Evolutionary conservation across 2,329 filamentous ascomycete species (phyloP), one percentile per base, ranked within the genome.

Genomic region (Calonectria pseudoturangicola): DNA sequence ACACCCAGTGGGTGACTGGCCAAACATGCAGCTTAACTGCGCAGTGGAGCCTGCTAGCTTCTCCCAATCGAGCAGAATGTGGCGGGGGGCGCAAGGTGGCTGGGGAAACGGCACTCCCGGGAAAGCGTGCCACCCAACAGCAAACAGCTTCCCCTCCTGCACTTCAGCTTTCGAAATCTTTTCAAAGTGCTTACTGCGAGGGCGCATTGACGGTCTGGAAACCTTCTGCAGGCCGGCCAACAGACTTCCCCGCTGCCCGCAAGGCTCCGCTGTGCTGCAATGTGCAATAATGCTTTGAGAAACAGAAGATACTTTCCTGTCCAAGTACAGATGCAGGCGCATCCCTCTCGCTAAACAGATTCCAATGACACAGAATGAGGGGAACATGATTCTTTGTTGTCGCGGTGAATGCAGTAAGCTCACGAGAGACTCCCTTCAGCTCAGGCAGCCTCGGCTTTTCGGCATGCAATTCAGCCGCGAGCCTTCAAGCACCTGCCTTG

Each of bases 391-490:
- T 51, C 48, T 45, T 56, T 33, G 50, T 66, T 56, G 48, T 56
- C 18, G 30, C 51, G 16, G 25, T 51, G 9, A 30, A 56, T 56
- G 64, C 54, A 60, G 54, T 60, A 60, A 60, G 54, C 54, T 60
- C 54, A 60, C 54, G 36, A 60, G 36, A 60, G 36, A 39, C 36
- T 43, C 12, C 36, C 25, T 60, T 60, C 54, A 41, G 54, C 54
- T 43, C 36, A 27, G 36, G 13, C 54, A 60, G 36, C 39, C 33
- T 60, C 54, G 54, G 54, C 33, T 41, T 60, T 41, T 60, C 54
- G 54, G 54, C 54, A 60, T 60, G 25, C 54, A 27, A 60, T 60
- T 60, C 36, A 36, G 54, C 54, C 54, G 54, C 54, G 54, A 60
- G 54, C 33, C 54, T 60, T 30, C 25, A 43, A 45, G 16, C 58